Evolutionary conservation across 2,329 filamentous ascomycete genomes (phyloP).

Genomic region (Blumeriella jaapii): DNA sequence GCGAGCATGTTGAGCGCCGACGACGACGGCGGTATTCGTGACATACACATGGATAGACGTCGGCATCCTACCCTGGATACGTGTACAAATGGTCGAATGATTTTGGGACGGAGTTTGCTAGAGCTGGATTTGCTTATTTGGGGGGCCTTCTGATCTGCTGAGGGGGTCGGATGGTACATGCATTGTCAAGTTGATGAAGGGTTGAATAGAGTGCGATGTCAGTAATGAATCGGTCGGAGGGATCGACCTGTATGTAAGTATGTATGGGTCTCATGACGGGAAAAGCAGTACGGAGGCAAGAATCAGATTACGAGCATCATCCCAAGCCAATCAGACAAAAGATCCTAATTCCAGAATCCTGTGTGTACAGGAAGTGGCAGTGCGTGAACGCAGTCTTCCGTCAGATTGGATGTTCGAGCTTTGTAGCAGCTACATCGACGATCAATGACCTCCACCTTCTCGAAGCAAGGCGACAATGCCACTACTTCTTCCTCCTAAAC

Average conservation of each 20-base stretch:
- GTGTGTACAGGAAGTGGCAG: neutral
- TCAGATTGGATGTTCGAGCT: too few species aligned
- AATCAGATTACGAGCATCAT: slow-evolving; percentile 6
- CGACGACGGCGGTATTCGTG: too few species aligned
- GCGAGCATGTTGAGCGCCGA: slow-evolving; percentile 16
- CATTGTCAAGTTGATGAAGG: slow-evolving; percentile 5
- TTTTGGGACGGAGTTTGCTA: slow-evolving; percentile 19
- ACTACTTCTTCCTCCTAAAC: slow-evolving; percentile 42
- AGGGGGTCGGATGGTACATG: slow-evolving; percentile 2
- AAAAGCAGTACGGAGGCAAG: neutral
- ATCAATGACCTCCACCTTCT: too few species aligned
- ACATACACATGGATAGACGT: too few species aligned
- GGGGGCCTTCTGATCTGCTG: slow-evolving; percentile 1
- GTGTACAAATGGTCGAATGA: slow-evolving; percentile 17
- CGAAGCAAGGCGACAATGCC: too few species aligned
- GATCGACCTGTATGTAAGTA: slow-evolving; percentile 6
- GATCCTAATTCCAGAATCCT: neutral
- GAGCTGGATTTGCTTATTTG: slow-evolving; percentile 7
- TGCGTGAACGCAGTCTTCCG: too few species aligned
- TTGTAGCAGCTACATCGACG: too few species aligned
- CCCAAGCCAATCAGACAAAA: neutral
- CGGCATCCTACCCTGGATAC: slow-evolving; percentile 10
- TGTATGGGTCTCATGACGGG: slow-evolving; percentile 4
- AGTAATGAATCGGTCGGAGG: slow-evolving; percentile 3
- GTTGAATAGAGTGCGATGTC: slow-evolving; percentile 2